Evolutionary conservation across 129 eudicot genomes (phyloP), one percentile per base, ranked within the genome.

Genomic region (Saussurea involucrata): DNA sequence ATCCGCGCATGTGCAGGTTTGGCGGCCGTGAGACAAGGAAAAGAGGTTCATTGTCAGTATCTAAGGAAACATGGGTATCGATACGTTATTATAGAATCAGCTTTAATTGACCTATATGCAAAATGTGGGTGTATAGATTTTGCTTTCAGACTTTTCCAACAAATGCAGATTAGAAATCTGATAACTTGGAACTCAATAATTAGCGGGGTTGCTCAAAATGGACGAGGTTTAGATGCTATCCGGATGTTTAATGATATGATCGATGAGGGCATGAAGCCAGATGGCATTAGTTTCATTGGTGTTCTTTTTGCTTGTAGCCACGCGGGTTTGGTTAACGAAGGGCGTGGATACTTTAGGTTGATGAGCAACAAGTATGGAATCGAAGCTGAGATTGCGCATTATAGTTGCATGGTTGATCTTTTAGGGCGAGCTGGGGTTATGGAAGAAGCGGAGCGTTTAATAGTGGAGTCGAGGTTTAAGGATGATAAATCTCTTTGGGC

Each of bases 1-100:
- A 86, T 91, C 17, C 92, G 94, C 24, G 93, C 98, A 3, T 95
- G 98, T 86, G 93, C 97, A n/a, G 96, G 98, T 57, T 81, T 95
- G 79, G 86, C 94, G 32, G 89, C 94, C 34, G 90, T 83, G 21
- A 85, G 83, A 78, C 94, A 88, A 2, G 88, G 90, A 13, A 91
- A 92, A 76, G 94, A 95, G 84, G 82, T 95, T 69, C 98, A 95
- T 70, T 86, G 92, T 75, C 92, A 86, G 67, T 95, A 91, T 83
- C 63, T 89, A 68, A 87, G 85, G 66, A 86, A 78, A 67, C 89
- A 88, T 18, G 83, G 80, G 66, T 72, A 84, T 86, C 85, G 85
- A 68, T 83, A 87, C 42, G 83, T 91, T 5, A 70, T 91, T 18
- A 94, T 91, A 37, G 97, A 94, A 78, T 94, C 98, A 4, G 98